Evolutionary conservation across 495 filamentous ascomycete species (phyloP), one percentile per base, ranked within the genome.

Genomic region (Xylaria bambusicola): DNA sequence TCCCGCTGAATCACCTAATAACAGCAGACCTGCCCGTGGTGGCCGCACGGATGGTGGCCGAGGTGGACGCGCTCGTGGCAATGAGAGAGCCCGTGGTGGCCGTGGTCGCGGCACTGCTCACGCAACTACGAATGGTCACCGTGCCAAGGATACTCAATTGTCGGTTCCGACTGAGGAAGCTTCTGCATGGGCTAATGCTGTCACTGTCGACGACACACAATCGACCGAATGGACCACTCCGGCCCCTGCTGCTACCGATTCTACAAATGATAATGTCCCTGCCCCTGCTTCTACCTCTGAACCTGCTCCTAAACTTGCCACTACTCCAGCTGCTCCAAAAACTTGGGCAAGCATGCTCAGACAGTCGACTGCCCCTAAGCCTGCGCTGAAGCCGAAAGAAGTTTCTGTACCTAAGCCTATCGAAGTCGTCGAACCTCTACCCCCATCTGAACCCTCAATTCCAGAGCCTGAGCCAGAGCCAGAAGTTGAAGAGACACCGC

Each of bases 41-140:
- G 83, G 83, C 58, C 88, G 91, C 66, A 82, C 83, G 69, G 86
- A 83, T 61, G 75, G 75, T 58, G 88, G 89, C 63, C 87, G 92
- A 73, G 88, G 90, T 65, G 84, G 84, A 65, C 84, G 89, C 67
- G 72, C 61, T 53, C 76, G 78, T 50, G 76, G 75, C 60, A 75
- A 66, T 51, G 68, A 68, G 31, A 52, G 68, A 62, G 65, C 65
- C 52, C 65, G 68, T 33, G 68, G 67, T 52, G 52, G 65, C 31
- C 86, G 88, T 68, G 87, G 85, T 51, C 82, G 90, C 48, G 87
- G 83, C 61, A 79, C 83, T 53, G 70, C 83, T 61, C 75, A 76
- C 36, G 75, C 80, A 27, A 72, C 84, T 42, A 76, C 79, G 10
- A 82, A 82, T 60, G 81, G 80, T 42, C 65, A 76, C 24, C 75